Conservation (phyloP, 257 asterid species). For the Schizonepeta tenuifolia region DNA sequence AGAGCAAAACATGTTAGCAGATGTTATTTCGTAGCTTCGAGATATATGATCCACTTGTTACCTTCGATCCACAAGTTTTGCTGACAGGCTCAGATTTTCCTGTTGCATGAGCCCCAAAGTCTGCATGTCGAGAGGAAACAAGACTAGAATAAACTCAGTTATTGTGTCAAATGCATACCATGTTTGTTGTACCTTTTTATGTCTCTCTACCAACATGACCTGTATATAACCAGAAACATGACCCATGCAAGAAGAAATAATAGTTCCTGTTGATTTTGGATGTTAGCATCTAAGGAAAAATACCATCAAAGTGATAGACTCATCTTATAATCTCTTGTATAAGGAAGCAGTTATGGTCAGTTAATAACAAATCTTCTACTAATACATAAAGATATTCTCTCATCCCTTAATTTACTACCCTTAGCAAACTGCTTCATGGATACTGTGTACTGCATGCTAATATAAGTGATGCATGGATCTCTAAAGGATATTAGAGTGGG, state of each 20-base stretch:
- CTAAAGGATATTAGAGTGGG: too few relatives aligned
- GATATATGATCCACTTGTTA: constrained; percentile 38
- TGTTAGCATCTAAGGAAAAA: constrained; percentile 15
- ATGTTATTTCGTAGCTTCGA: constrained; percentile 26
- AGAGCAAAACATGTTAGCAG: constrained; percentile 33
- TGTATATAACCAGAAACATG: not conserved
- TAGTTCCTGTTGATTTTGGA: not conserved
- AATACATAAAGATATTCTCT: constrained; percentile 1
- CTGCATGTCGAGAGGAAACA: constrained; percentile 52
- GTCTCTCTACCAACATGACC: not conserved
- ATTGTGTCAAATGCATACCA: constrained; percentile 9
- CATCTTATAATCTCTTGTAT: not conserved
- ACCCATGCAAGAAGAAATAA: not conserved
- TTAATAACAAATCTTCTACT: constrained; percentile 12
- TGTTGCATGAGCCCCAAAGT: constrained; percentile 79
- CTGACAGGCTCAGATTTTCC: constrained; percentile 58
- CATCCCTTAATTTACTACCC: constrained; percentile 11
- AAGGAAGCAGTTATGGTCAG: not conserved
- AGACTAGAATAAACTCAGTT: constrained; percentile 21
- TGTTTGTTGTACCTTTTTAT: not conserved
- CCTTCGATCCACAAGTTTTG: constrained; percentile 69
- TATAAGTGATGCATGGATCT: too few relatives aligned
- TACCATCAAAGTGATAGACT: not conserved
- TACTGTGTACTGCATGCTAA: not conserved
- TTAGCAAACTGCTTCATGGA: not conserved